Base-by-base conservation (phyloP, 2,329 filamentous ascomycete species). In the Bipolaris zeicola region DNA sequence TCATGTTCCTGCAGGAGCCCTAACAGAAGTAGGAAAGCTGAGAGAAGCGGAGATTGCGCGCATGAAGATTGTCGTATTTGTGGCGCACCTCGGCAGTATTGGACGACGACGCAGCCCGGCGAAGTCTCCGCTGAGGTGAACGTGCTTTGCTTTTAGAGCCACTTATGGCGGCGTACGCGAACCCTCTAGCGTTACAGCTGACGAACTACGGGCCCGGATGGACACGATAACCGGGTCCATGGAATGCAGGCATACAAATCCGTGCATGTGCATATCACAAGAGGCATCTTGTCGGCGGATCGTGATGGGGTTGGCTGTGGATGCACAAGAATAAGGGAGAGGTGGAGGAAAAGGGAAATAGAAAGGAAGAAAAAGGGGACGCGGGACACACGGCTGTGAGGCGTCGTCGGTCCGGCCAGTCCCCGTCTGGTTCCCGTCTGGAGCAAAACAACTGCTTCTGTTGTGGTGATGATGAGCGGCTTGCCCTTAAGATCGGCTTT, bases 1-100 rank as follows among this genome's bases (percentile, higher is more conserved):
- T 60, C 58, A 63, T 58, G 61, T n/a, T 39, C 54, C 47, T 60
- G 61, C 63, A 64, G 57, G 61, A 53, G 52, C 54, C 36, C 50
- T 34, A 55, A 53, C 45, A 59, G 54, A 55, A 60, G 37, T 43
- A 49, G 37, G 49, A 45, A 47, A 43, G 45, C 58, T 65, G 52
- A 56, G 48, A 53, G 22, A n/a, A 10, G 58, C 50, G 61, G 61
- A 63, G 49, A 63, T 61, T 61, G 42, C 45, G 24, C 43, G 52
- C 43, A 52, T 48, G 22, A 49, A 43, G 43, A 43, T 45, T 60
- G 47, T 50, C 18, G 33, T 50, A 42, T 50, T 52, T 56, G 58
- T 61, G 58, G 58, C 58, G 56, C 50, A 33, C 43, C 52, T 47
- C 46, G 50, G 55, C 55, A 44, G 42, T 55, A 55, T 62, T 56